Evolutionary conservation across 2,329 filamentous ascomycete genomes (phyloP).

Genomic region (Mycosphaerella arachidis): DNA sequence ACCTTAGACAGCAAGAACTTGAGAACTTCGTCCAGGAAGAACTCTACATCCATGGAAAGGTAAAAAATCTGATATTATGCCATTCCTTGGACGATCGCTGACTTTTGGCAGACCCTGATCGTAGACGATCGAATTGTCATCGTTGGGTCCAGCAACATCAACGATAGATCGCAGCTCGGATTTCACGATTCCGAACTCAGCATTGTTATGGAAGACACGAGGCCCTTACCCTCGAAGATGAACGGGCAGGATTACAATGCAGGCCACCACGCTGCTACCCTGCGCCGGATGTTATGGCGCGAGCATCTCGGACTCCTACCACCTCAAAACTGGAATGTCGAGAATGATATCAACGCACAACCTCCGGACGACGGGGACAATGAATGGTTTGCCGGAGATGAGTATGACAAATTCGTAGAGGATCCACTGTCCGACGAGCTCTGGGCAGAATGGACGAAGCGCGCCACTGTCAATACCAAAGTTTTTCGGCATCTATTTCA

Average conservation of each 20-base stretch:
- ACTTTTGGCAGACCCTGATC: constrained; percentile 54
- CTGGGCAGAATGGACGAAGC: constrained; percentile 62
- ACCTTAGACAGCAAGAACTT: constrained; percentile 67
- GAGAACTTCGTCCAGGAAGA: constrained; percentile 93
- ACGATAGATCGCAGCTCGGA: constrained; percentile 83
- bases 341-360: constrained; percentile 68
- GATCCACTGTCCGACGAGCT: constrained; percentile 57
- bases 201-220: constrained; percentile 82
- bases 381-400: constrained; percentile 65
- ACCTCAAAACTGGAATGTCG: constrained; percentile 63
- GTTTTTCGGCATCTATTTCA: constrained; percentile 78
- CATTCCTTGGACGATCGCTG: constrained; percentile 5
- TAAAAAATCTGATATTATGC: constrained; percentile 36
- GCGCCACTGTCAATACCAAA: constrained; percentile 66
- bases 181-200: constrained; percentile 87
- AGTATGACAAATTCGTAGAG: constrained; percentile 55
- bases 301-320: constrained; percentile 83
- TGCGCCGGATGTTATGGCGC: constrained; percentile 79
- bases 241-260: constrained; percentile 71
- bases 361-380: constrained; percentile 69
- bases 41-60: constrained; percentile 89
- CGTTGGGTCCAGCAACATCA: constrained; percentile 67
- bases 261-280: constrained; percentile 74
- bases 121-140: constrained; percentile 81
- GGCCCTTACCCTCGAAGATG: constrained; percentile 68